Evolutionary conservation across 306 rosid genomes (phyloP).

Genomic region (Vicia sativa): DNA sequence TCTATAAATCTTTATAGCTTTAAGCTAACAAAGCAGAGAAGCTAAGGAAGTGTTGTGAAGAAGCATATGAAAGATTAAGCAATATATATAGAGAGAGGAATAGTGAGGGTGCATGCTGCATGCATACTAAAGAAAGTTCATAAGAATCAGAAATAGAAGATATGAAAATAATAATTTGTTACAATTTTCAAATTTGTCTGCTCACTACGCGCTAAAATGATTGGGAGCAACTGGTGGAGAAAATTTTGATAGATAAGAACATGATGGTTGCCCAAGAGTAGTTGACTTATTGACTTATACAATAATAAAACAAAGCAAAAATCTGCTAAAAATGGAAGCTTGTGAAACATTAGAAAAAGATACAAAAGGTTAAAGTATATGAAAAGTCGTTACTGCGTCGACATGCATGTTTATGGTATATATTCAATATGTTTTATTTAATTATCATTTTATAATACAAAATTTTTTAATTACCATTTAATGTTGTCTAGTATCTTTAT

Average conservation of each 20-base stretch:
- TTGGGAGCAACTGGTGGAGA: background rate
- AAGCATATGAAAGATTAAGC: conserved; percentile 17
- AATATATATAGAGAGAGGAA: conserved; percentile 6
- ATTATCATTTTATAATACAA: too few relatives aligned
- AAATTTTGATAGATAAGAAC: background rate
- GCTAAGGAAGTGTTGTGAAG: conserved; percentile 16
- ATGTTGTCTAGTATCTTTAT: too few relatives aligned
- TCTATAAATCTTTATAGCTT: background rate
- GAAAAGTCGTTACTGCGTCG: background rate
- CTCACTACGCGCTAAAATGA: background rate
- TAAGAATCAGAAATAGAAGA: background rate
- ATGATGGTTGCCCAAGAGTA: too few relatives aligned
- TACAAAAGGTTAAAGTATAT: background rate
- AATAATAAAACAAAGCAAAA: too few relatives aligned
- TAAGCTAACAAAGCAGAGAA: background rate
- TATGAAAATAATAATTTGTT: background rate
- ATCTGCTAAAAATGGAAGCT: conserved; percentile 2
- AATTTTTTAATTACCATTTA: too few relatives aligned
- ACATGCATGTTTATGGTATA: background rate
- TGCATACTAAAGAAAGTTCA: background rate
- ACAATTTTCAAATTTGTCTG: conserved; percentile 32
- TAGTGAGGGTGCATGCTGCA: conserved; percentile 29
- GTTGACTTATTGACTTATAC: too few relatives aligned
- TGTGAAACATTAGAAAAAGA: background rate
- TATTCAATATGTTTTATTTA: too few relatives aligned